Evolutionary conservation across 768 basidiomycete genomes (phyloP).

Genomic region (Leccinum subtestaceum): DNA sequence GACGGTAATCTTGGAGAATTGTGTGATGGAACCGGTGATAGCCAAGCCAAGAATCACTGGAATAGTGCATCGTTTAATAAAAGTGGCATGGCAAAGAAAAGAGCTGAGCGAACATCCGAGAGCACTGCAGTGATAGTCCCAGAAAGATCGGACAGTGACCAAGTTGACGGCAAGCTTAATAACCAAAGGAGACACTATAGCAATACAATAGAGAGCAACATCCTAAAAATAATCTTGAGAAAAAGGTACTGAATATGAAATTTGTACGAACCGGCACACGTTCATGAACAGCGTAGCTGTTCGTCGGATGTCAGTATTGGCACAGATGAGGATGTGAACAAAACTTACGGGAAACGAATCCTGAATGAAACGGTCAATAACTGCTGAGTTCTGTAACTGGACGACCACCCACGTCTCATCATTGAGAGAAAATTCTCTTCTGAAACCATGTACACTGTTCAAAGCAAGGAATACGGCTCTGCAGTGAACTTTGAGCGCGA

Average conservation of each 20-base stretch:
- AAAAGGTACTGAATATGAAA: background rate
- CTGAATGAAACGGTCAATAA: constrained; percentile 14
- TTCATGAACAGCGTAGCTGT: constrained; percentile 69
- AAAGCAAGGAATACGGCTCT: constrained; percentile 65
- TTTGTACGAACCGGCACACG: constrained; percentile 62
- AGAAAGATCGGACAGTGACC: constrained; percentile 74
- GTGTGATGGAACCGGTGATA: constrained; percentile 78
- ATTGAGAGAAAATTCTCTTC: constrained; percentile 71
- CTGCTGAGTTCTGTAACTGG: background rate
- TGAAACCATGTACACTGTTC: constrained; percentile 66
- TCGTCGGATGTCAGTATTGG: constrained; percentile 8
- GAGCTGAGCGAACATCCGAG: constrained; percentile 40
- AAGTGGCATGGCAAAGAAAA: constrained; percentile 25
- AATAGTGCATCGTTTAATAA: constrained; percentile 1
- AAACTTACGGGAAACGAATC: constrained; percentile 26
- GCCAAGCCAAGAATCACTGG: constrained; percentile 71
- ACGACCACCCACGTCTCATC: constrained; percentile 60
- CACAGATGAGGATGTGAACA: background rate
- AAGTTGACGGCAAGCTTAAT: constrained; percentile 69
- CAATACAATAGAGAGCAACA: constrained; percentile 50
- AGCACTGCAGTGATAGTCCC: constrained; percentile 79
- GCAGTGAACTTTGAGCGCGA: background rate
- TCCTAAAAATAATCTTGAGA: constrained; percentile 32
- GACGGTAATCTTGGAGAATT: constrained; percentile 82
- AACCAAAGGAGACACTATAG: constrained; percentile 62